Evolutionary conservation across 2,329 filamentous ascomycete genomes (phyloP).

Genomic region (Sporothrix dimorphospora): DNA sequence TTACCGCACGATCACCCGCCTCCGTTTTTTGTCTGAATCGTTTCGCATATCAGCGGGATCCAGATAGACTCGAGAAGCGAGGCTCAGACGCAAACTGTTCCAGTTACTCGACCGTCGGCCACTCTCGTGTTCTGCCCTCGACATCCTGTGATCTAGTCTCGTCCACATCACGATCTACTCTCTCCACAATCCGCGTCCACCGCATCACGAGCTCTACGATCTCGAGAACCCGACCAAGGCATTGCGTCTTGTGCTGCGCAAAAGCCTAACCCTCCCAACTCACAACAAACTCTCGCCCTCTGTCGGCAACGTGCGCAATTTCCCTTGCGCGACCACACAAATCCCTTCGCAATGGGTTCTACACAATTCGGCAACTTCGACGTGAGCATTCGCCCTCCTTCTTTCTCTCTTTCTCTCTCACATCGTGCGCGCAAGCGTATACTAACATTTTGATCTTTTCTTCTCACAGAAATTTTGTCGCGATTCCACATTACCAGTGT

Average conservation of each 20-base stretch:
- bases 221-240: neutral
- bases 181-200: neutral
- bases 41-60: conserved; percentile 15
- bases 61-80: neutral
- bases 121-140: neutral
- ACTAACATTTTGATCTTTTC: neutral
- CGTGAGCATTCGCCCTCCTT: conserved; percentile 45
- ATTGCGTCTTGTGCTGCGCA: conserved; percentile 19
- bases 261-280: neutral
- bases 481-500: conserved; percentile 80
- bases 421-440: neutral
- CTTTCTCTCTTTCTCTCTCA: neutral
- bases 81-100: conserved; percentile 25
- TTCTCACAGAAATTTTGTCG: conserved; percentile 75
- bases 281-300: neutral
- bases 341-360: conserved; percentile 55
- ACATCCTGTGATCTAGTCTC: conserved; percentile 1
- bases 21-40: neutral
- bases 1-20: neutral
- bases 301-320: neutral
- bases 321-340: neutral
- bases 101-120: neutral
- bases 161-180: neutral
- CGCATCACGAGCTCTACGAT: neutral
- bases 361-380: conserved; percentile 65